phyloP scores from a whole-genome alignment of 352 stramenopile genomes.

The Phytophthora cajani region DNA sequence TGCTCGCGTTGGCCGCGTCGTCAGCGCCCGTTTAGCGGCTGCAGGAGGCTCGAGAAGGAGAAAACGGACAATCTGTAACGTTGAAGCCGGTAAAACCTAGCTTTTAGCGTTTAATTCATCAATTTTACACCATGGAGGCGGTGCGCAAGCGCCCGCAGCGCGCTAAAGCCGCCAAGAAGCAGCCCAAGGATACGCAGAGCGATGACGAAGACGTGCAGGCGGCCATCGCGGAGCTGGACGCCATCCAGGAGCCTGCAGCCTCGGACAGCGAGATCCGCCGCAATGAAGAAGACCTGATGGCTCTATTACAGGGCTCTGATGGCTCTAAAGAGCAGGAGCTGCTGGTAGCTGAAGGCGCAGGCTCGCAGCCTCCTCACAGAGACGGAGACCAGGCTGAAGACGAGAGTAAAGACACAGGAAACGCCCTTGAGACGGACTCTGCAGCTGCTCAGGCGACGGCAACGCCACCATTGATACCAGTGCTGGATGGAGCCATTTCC shows the following conservation, averaged over 20 bases:
- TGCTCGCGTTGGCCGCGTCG: slow-evolving; percentile 6
- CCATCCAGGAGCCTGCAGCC: slow-evolving; percentile 12
- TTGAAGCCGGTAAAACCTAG: slow-evolving; percentile 32
- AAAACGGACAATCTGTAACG: slow-evolving; percentile 15
- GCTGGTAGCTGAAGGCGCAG: slow-evolving; percentile 30
- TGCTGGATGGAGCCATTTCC: slow-evolving; percentile 1
- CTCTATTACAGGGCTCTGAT: slow-evolving; percentile 33
- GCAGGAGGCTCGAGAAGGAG: slow-evolving; percentile 19
- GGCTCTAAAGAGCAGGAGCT: slow-evolving; percentile 11
- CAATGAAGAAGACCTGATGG: slow-evolving; percentile 67
- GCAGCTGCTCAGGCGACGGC: neutral
- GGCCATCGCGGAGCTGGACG: slow-evolving; percentile 24
- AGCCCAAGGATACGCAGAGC: neutral
- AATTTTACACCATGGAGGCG: slow-evolving; percentile 29
- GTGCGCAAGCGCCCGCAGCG: slow-evolving; percentile 28
- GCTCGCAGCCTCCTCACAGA: slow-evolving; percentile 26
- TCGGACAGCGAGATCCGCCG: slow-evolving; percentile 56
- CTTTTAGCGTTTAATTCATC: slow-evolving; percentile 17
- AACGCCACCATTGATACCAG: neutral
- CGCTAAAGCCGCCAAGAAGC: slow-evolving; percentile 3
- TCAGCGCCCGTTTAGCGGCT: slow-evolving; percentile 7
- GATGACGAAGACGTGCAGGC: slow-evolving; percentile 25
- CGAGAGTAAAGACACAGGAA: neutral
- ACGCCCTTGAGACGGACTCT: neutral
- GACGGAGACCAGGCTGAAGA: slow-evolving; percentile 12